Conservation (phyloP, 441 rosid genomes). For the Breynia disticha region DNA sequence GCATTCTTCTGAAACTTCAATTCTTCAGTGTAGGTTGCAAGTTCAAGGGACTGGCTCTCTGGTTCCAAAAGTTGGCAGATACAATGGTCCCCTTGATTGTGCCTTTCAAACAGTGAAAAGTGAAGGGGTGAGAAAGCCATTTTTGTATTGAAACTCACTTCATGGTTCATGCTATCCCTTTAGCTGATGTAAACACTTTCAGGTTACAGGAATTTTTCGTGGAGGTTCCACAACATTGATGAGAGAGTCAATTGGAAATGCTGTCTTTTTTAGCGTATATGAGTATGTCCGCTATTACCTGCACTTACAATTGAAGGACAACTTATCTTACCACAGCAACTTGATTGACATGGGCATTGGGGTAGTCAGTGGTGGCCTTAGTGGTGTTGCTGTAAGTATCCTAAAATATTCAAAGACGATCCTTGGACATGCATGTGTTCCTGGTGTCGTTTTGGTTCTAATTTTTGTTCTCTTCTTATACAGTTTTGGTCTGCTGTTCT, state of each 20-base stretch:
- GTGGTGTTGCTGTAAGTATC: conserved; percentile 75
- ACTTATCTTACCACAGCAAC: conserved; percentile 34
- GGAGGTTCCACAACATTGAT: conserved; percentile 69
- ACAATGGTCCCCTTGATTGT: conserved; percentile 69
- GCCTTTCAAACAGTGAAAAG: conserved; percentile 57
- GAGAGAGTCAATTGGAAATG: conserved; percentile 76
- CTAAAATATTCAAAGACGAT: conserved; percentile 2
- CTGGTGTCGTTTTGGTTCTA: background rate
- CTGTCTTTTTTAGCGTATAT: conserved; percentile 62
- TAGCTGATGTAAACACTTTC: conserved; percentile 37
- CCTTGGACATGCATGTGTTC: background rate
- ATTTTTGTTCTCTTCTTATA: background rate
- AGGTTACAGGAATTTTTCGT: conserved; percentile 75
- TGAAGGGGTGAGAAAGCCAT: conserved; percentile 68
- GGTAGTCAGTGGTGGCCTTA: conserved; percentile 66
- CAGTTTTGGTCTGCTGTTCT: conserved; percentile 76
- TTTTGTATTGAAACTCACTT: conserved; percentile 3
- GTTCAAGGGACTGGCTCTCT: conserved; percentile 76
- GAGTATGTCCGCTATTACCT: conserved; percentile 63
- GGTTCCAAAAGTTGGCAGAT: conserved; percentile 52
- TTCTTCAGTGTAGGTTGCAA: conserved; percentile 94
- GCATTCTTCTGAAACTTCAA: conserved; percentile 28
- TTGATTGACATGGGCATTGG: conserved; percentile 75
- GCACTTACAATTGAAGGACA: conserved; percentile 41
- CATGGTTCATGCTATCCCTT: conserved; percentile 5